phyloP scores from a whole-genome alignment of 345 rosid genomes.

The Gossypium arboreum region DNA sequence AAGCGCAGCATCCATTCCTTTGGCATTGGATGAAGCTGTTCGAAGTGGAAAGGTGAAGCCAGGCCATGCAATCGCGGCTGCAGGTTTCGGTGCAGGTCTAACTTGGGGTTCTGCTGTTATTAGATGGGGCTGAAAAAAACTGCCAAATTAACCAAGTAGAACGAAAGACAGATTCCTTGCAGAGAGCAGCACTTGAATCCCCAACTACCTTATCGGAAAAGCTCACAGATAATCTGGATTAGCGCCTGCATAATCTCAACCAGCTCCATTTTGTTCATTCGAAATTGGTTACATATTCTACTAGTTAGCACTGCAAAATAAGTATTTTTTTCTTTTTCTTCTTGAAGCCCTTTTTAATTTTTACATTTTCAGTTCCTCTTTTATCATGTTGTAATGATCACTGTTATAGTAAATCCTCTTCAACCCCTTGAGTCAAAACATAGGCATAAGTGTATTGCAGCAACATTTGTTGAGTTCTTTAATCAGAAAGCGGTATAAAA shows the following conservation, averaged over 20 bases:
- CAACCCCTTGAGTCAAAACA: background rate
- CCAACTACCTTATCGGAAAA: background rate
- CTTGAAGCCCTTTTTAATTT: background rate
- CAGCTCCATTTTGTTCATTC: slow-evolving; percentile 5
- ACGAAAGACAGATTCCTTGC: slow-evolving; percentile 11
- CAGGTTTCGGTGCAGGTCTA: slow-evolving; percentile 95
- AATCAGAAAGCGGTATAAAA: background rate
- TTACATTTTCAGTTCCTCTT: no score
- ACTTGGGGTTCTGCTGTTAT: slow-evolving; percentile 94
- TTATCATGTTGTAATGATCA: background rate
- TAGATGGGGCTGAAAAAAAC: slow-evolving; percentile 63
- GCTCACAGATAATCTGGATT: slow-evolving; percentile 9
- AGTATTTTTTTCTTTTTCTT: slow-evolving; percentile 12
- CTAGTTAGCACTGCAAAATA: slow-evolving; percentile 16
- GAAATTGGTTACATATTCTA: slow-evolving; percentile 5
- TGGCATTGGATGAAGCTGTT: slow-evolving; percentile 93
- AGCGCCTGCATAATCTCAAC: slow-evolving; percentile 14
- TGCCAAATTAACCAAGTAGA: slow-evolving; percentile 8
- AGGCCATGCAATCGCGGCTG: slow-evolving; percentile 71
- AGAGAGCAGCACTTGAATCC: slow-evolving; percentile 12
- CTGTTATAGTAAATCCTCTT: background rate
- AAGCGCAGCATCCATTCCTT: slow-evolving; percentile 91
- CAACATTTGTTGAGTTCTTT: background rate
- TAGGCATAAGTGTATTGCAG: background rate
- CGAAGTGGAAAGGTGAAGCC: slow-evolving; percentile 81